Conservation (phyloP, 1,139 yeast species). For the Kodamaea suecica region DNA sequence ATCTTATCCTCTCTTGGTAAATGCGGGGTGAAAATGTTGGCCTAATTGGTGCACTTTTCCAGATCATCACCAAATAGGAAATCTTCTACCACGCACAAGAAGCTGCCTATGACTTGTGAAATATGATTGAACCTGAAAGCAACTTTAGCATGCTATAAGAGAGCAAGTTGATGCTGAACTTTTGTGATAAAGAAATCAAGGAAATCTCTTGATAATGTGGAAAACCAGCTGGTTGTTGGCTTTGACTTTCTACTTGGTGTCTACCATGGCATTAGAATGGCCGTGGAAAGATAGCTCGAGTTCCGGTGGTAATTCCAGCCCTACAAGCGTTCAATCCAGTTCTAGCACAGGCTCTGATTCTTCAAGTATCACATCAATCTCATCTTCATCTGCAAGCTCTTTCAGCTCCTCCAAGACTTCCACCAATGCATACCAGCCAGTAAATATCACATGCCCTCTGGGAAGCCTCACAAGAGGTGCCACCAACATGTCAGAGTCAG, state of each 20-base stretch:
- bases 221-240: not conserved
- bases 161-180: too few relatives aligned
- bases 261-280: conserved; percentile 3
- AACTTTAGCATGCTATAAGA: too few relatives aligned
- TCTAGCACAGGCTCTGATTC: conserved; percentile 6
- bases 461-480: conserved; percentile 25
- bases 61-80: too few relatives aligned
- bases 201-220: too few relatives aligned
- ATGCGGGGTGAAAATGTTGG: too few relatives aligned
- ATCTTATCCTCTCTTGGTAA: too few relatives aligned
- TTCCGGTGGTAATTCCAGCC: conserved; percentile 4
- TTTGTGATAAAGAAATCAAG: too few relatives aligned
- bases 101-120: too few relatives aligned
- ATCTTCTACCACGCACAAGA: too few relatives aligned
- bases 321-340: conserved; percentile 3
- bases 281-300: conserved; percentile 7
- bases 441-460: conserved; percentile 25
- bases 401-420: conserved; percentile 3
- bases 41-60: too few relatives aligned
- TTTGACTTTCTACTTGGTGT: not conserved
- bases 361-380: not conserved
- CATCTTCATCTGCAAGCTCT: not conserved
- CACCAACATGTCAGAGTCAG: conserved; percentile 22
- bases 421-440: conserved; percentile 28
- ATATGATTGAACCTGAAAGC: too few relatives aligned